Conservation (phyloP, 352 stramenopile species). For the Phytopythium litorale region DNA sequence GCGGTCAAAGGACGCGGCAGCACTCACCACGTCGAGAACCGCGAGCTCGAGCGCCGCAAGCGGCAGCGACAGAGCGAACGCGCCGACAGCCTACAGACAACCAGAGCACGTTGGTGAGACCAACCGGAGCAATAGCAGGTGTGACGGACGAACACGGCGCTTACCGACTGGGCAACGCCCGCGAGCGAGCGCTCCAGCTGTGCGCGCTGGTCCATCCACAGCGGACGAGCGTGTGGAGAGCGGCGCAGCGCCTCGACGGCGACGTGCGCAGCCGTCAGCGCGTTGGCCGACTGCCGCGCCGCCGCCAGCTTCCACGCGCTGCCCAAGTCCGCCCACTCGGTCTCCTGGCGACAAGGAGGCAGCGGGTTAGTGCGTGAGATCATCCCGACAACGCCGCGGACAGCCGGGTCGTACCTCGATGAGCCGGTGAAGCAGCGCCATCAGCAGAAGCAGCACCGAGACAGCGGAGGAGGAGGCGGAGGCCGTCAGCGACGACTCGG, state of each 20-base stretch:
- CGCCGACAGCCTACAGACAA: not conserved
- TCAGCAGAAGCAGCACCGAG: slow-evolving; percentile 32
- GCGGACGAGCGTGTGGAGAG: not conserved
- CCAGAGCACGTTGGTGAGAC: not conserved
- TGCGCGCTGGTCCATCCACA: not conserved
- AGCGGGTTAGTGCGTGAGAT: slow-evolving; percentile 4
- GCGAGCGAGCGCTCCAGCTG: not conserved
- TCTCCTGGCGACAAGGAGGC: not conserved
- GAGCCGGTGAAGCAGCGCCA: slow-evolving; percentile 28
- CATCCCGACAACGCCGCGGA: slow-evolving; percentile 6
- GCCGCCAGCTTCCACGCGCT: slow-evolving; percentile 29
- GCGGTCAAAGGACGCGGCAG: not conserved
- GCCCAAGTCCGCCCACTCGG: slow-evolving; percentile 27
- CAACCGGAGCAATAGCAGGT: not conserved
- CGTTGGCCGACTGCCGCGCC: slow-evolving; percentile 30
- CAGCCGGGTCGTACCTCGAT: not conserved
- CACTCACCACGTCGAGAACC: not conserved
- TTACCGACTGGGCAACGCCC: not conserved
- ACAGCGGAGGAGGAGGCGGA: slow-evolving; percentile 15
- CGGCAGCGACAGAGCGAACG: slow-evolving; percentile 1
- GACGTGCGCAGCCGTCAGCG: slow-evolving; percentile 32
- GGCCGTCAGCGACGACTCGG: slow-evolving; percentile 5
- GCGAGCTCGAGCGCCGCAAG: slow-evolving; percentile 5
- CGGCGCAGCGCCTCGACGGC: not conserved
- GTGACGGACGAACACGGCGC: not conserved